phyloP scores from a whole-genome alignment of 257 asterid species.

The Ajuga chamaepitys region DNA sequence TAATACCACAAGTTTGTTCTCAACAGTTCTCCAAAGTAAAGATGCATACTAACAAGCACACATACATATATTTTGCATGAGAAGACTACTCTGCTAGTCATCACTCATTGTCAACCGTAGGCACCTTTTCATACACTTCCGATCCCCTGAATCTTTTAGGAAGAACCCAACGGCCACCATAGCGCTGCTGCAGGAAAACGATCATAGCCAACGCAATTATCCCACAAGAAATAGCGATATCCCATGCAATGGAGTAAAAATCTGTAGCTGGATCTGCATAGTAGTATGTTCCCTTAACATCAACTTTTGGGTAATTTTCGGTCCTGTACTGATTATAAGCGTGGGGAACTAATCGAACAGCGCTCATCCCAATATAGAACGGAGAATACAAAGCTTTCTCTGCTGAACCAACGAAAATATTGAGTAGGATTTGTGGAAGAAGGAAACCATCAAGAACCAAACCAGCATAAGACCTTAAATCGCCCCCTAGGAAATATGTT shows the following conservation, averaged over 20 bases:
- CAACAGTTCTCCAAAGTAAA: no score
- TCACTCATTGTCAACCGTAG: slow-evolving; percentile 18
- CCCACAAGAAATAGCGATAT: slow-evolving; percentile 39
- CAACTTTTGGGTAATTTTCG: slow-evolving; percentile 14
- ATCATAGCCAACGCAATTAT: slow-evolving; percentile 33
- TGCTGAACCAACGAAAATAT: slow-evolving; percentile 25
- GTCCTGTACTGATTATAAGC: slow-evolving; percentile 52
- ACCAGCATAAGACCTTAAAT: slow-evolving; percentile 48
- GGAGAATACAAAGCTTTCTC: slow-evolving; percentile 28
- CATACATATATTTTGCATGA: no score
- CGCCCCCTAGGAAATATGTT: slow-evolving; percentile 19
- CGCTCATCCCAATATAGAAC: slow-evolving; percentile 51
- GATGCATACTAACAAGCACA: no score
- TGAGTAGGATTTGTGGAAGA: slow-evolving; percentile 56
- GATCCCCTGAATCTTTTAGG: slow-evolving; percentile 31
- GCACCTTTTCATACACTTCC: slow-evolving; percentile 38
- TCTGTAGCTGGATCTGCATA: slow-evolving; percentile 45
- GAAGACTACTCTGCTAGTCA: background rate
- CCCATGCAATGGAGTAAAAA: slow-evolving; percentile 59
- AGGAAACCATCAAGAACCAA: slow-evolving; percentile 59
- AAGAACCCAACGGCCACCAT: slow-evolving; percentile 41
- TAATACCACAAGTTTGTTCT: no score
- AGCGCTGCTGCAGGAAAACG: slow-evolving; percentile 52
- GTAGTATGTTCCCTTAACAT: slow-evolving; percentile 28
- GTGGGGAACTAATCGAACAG: slow-evolving; percentile 48